phyloP scores from a whole-genome alignment of 1,284 basidiomycete species.

The Cutaneotrichosporon dermatis region DNA sequence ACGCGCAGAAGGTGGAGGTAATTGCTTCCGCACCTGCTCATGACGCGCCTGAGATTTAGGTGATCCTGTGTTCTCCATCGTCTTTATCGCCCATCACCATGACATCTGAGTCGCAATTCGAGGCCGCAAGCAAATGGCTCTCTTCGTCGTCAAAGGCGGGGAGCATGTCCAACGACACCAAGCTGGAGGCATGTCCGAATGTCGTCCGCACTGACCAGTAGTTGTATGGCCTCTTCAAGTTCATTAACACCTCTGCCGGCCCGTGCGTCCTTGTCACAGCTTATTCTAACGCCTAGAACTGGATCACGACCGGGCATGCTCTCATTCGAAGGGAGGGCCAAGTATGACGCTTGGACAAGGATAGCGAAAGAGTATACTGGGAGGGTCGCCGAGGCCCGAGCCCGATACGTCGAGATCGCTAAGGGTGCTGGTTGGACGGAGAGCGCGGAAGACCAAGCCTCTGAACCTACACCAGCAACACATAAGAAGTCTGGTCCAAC shows the following conservation, averaged over 20 bases:
- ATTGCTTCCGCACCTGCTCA: too few relatives aligned
- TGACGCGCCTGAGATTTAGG: too few relatives aligned
- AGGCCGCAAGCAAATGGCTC: conserved; percentile 35
- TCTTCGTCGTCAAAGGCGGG: conserved; percentile 29
- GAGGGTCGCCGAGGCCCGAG: conserved; percentile 40
- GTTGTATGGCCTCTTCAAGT: conserved; percentile 85
- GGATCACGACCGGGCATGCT: conserved; percentile 72
- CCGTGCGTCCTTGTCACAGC: conserved; percentile 26
- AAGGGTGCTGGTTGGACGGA: conserved; percentile 60
- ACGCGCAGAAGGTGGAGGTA: too few relatives aligned
- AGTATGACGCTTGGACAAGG: conserved; percentile 78
- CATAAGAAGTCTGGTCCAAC: conserved; percentile 18
- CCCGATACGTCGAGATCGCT: conserved; percentile 68
- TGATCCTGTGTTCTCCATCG: too few relatives aligned
- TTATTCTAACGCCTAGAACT: conserved; percentile 36
- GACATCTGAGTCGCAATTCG: conserved; percentile 19
- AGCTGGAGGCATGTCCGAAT: conserved; percentile 34
- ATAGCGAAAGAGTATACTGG: conserved; percentile 55
- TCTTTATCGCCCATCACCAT: background rate
- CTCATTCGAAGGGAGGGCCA: conserved; percentile 72
- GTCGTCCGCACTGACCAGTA: conserved; percentile 40
- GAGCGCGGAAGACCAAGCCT: conserved; percentile 14
- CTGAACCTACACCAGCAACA: conserved; percentile 4
- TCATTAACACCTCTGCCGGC: conserved; percentile 52
- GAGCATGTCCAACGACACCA: conserved; percentile 31